Conservation (phyloP, 2,329 filamentous ascomycete species). For the Pseudocercospora fuligena region DNA sequence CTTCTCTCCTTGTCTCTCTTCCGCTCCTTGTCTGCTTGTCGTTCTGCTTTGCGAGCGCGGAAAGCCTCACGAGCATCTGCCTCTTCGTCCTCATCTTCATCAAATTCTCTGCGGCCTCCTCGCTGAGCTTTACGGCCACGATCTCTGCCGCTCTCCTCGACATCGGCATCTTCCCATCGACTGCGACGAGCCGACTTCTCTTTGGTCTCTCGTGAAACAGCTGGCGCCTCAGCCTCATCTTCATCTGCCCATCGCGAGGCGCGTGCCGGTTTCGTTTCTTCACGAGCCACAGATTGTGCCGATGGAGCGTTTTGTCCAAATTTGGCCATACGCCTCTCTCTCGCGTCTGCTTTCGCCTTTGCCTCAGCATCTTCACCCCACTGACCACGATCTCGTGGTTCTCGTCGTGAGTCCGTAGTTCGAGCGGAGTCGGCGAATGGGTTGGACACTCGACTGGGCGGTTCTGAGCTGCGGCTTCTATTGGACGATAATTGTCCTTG, state of each 20-base stretch:
- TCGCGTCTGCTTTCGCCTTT: not conserved
- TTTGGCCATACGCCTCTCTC: constrained; percentile 8
- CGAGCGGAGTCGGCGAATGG: not conserved
- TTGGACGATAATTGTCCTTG: not conserved
- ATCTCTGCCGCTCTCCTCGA: constrained; percentile 25
- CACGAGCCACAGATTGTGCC: not conserved
- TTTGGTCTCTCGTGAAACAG: constrained; percentile 7
- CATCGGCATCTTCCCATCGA: constrained; percentile 27
- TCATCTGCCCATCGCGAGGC: not conserved
- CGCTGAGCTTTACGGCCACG: constrained; percentile 24
- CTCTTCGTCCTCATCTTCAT: constrained; percentile 39
- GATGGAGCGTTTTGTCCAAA: not conserved
- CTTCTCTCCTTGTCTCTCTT: constrained; percentile 32
- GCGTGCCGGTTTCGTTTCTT: not conserved
- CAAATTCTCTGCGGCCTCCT: constrained; percentile 24
- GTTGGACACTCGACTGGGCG: not conserved
- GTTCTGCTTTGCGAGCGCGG: constrained; percentile 31
- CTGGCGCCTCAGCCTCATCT: not conserved
- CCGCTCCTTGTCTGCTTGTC: constrained; percentile 26
- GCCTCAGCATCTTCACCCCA: not conserved
- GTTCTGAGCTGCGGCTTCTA: not conserved
- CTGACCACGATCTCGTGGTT: not conserved
- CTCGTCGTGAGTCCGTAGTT: not conserved
- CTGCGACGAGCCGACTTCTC: constrained; percentile 22
- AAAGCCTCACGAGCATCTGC: constrained; percentile 34